Evolutionary conservation across 768 basidiomycete species (phyloP).

Genomic region (Sporobolomyces roseus): DNA sequence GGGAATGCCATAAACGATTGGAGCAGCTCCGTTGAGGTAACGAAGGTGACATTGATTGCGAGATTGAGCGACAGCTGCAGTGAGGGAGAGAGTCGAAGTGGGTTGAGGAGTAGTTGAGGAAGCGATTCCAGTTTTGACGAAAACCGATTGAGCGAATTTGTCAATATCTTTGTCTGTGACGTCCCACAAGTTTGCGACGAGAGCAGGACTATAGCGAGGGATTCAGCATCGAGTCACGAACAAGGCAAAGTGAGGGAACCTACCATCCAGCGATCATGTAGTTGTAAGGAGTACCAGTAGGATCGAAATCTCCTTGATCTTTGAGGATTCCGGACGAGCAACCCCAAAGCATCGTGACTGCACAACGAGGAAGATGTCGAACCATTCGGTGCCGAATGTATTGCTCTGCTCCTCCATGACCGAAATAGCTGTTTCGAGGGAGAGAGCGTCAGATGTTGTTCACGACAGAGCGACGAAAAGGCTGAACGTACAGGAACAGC

Average conservation of each 20-base stretch:
- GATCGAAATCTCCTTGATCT: constrained; percentile 92
- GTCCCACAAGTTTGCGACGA: constrained; percentile 95
- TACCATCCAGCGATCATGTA: constrained; percentile 98
- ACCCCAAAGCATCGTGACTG: constrained; percentile 95
- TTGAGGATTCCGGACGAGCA: constrained; percentile 86
- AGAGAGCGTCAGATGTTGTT: not conserved
- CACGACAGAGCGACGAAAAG: not conserved
- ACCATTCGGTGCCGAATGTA: constrained; percentile 85
- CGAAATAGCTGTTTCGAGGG: constrained; percentile 74
- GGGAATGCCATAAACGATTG: constrained; percentile 92
- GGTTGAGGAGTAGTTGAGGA: not conserved
- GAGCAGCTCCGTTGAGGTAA: constrained; percentile 91
- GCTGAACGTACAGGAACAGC: constrained; percentile 75
- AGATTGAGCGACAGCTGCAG: constrained; percentile 72
- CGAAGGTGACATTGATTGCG: constrained; percentile 79
- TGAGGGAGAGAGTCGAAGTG: constrained; percentile 50
- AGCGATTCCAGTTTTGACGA: constrained; percentile 63
- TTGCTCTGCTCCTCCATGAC: constrained; percentile 93
- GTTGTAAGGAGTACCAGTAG: constrained; percentile 83
- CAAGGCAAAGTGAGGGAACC: constrained; percentile 48
- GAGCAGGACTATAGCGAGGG: constrained; percentile 62
- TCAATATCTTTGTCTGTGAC: constrained; percentile 98
- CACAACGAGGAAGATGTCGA: constrained; percentile 74
- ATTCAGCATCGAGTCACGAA: not conserved
- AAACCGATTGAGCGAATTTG: constrained; percentile 77